Evolutionary conservation across 108 stramenopile genomes (phyloP).

Genomic region (Skeletonema tropicum): DNA sequence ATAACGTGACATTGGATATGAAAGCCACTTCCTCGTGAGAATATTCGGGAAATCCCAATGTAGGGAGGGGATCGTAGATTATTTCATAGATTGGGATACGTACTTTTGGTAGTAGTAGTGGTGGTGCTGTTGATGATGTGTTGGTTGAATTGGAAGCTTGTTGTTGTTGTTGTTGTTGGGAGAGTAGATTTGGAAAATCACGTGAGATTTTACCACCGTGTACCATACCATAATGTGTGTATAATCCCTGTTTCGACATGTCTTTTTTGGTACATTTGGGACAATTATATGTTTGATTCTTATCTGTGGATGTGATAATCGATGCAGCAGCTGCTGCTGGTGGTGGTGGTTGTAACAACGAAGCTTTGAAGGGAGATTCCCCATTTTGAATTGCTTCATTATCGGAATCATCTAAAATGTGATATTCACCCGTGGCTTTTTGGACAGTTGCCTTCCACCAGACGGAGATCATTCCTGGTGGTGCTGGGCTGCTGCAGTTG

Average conservation of each 20-base stretch:
- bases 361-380: background rate
- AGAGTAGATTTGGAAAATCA: background rate
- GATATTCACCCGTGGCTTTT: conserved; percentile 1
- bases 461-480: conserved; percentile 8
- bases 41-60: conserved; percentile 15
- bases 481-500: background rate
- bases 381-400: background rate
- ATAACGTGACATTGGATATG: conserved; percentile 12
- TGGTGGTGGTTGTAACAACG: background rate
- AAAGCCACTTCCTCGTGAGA: conserved; percentile 35
- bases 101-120: background rate
- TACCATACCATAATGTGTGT: conserved; percentile 1
- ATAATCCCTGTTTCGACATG: background rate
- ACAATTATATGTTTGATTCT: background rate
- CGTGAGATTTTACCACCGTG: background rate
- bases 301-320: background rate
- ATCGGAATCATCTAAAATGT: conserved; percentile 14
- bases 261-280: background rate
- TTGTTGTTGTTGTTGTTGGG: background rate
- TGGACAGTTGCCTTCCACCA: conserved; percentile 43
- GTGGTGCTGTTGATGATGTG: background rate
- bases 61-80: conserved; percentile 33
- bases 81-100: conserved; percentile 36
- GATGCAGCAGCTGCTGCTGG: too few relatives aligned
- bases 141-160: background rate